These are phyloP conservation scores for Cadophora gregata DNA, from an alignment of 2,329 filamentous ascomycete genomes.

Conservation along the genomic window DNA sequence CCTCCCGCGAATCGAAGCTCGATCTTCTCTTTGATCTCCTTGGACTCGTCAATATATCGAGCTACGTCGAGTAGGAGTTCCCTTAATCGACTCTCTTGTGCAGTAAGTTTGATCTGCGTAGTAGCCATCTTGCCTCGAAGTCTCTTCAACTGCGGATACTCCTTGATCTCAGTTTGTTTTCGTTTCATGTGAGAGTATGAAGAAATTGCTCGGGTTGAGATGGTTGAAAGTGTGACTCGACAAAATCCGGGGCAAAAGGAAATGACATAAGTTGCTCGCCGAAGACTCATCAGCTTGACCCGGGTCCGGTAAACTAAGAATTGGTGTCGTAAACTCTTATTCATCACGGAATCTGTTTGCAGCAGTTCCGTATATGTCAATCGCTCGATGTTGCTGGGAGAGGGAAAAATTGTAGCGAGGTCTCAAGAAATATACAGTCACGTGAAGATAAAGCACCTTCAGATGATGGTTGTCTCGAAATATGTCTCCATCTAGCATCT, in stretches of 20 bases:
- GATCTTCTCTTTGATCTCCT: conserved; percentile 58
- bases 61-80: conserved; percentile 85
- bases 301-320: background rate
- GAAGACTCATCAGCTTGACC: conserved; percentile 29
- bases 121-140: conserved; percentile 36
- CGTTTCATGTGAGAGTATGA: conserved; percentile 40
- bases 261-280: conserved; percentile 14
- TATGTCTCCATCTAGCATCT: conserved; percentile 15
- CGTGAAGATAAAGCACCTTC: conserved; percentile 26
- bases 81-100: conserved; percentile 74
- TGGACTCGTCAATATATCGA: conserved; percentile 63
- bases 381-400: background rate
- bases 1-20: conserved; percentile 82
- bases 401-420: background rate
- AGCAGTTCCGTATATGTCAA: background rate
- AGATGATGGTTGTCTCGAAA: conserved; percentile 19
- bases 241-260: conserved; percentile 20
- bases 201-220: conserved; percentile 25
- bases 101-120: conserved; percentile 61
- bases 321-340: background rate
- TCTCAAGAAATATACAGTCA: conserved; percentile 16
- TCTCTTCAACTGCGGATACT: conserved; percentile 29
- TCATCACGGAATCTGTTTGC: background rate
- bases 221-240: conserved; percentile 36
- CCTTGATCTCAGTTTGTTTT: conserved; percentile 45